A percentile compares a stretch with the other conserved stretches of the same genome.
Evolutionary conservation across 2,329 filamentous ascomycete species (phyloP).

Genomic region (Fusarium brevicatenulatum): DNA sequence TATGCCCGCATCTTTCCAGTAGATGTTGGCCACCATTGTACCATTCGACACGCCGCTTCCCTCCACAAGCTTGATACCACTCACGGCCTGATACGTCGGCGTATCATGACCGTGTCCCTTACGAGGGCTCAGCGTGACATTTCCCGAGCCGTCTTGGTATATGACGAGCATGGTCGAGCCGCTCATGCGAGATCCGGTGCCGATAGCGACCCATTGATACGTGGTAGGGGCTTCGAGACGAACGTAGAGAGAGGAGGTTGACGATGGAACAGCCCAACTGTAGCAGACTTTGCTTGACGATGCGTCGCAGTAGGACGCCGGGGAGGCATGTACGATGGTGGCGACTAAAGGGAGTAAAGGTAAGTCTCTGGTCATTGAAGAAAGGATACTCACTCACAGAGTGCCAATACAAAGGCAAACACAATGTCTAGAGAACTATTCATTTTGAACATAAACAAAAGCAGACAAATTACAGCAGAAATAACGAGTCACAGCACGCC

Average conservation of each 20-base stretch:
- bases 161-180: background rate
- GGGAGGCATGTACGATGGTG: background rate
- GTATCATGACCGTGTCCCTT: background rate
- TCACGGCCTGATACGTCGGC: background rate
- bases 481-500: background rate
- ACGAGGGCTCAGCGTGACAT: background rate
- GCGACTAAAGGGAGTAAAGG: background rate
- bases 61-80: background rate
- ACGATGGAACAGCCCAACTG: background rate
- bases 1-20: background rate
- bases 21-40: background rate
- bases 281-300: background rate
- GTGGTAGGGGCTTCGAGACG: background rate
- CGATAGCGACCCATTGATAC: constrained; percentile 3
- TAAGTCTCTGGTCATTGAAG: rapidly evolving
- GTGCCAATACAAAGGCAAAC: background rate
- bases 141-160: background rate
- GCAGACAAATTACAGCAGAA: background rate
- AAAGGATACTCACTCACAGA: background rate
- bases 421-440: background rate
- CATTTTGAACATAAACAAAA: background rate
- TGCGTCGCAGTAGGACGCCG: background rate
- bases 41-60: background rate
- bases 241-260: background rate
- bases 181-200: background rate